A percentile compares a stretch with the other conserved stretches of the same genome.
Evolutionary conservation across 2,329 filamentous ascomycete genomes (phyloP).

Genomic region (Microcyclosporella mali): DNA sequence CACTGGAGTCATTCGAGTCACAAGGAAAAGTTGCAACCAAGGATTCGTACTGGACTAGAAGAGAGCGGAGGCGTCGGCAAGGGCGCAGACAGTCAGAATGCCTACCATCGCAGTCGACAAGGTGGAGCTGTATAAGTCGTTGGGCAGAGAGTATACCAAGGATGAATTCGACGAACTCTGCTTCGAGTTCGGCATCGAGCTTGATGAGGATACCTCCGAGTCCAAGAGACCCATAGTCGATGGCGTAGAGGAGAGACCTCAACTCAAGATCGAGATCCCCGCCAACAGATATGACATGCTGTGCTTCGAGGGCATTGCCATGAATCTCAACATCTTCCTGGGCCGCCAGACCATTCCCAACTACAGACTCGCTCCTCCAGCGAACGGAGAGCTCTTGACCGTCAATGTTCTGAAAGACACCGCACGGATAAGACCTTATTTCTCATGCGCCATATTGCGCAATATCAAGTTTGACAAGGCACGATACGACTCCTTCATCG

Average conservation of each 20-base stretch:
- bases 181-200: constrained; percentile 97
- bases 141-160: constrained; percentile 85
- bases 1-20: no score
- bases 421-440: constrained; percentile 72
- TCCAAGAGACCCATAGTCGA: constrained; percentile 66
- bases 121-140: constrained; percentile 85
- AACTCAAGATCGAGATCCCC: constrained; percentile 96
- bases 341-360: constrained; percentile 69
- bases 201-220: constrained; percentile 89
- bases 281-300: constrained; percentile 91
- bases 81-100: constrained; percentile 53
- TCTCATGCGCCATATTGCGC: constrained; percentile 82
- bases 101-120: constrained; percentile 97
- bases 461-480: constrained; percentile 87
- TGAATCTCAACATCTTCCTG: constrained; percentile 94
- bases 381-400: constrained; percentile 66
- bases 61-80: not conserved
- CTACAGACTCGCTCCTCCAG: constrained; percentile 67
- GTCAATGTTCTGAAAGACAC: constrained; percentile 67
- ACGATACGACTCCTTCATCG: constrained; percentile 94
- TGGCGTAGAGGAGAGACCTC: constrained; percentile 77
- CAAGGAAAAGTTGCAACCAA: no score
- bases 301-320: constrained; percentile 91
- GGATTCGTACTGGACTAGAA: no score
- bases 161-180: constrained; percentile 95